phyloP scores from a whole-genome alignment of 2,329 filamentous ascomycete genomes.

The Pseudogymnoascus sp. region DNA sequence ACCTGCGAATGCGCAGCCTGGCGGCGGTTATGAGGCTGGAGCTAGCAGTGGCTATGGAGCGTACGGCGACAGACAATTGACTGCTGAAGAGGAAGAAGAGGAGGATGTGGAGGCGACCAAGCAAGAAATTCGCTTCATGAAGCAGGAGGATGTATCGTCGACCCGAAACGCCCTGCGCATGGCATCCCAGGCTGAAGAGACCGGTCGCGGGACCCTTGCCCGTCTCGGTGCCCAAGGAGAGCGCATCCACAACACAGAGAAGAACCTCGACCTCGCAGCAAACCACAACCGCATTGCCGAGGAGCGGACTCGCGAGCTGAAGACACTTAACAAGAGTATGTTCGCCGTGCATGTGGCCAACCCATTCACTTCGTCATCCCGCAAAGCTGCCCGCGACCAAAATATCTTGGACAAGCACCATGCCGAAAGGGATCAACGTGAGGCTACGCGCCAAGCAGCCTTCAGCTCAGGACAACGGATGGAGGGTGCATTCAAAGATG shows the following conservation, averaged over 20 bases:
- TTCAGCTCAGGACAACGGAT: slow-evolving; percentile 45
- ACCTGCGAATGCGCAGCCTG: slow-evolving; percentile 19
- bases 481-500: slow-evolving; percentile 41
- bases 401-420: slow-evolving; percentile 62
- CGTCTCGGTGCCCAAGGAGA: slow-evolving; percentile 73
- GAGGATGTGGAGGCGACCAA: slow-evolving; percentile 65
- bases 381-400: slow-evolving; percentile 56
- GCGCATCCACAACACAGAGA: slow-evolving; percentile 71
- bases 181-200: slow-evolving; percentile 61
- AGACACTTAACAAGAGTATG: slow-evolving; percentile 82
- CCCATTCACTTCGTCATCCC: slow-evolving; percentile 64
- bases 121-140: slow-evolving; percentile 65
- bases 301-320: slow-evolving; percentile 74
- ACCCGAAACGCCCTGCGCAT: slow-evolving; percentile 62
- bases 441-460: slow-evolving; percentile 50
- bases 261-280: slow-evolving; percentile 71
- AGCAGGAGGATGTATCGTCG: slow-evolving; percentile 67
- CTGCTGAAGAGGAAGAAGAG: slow-evolving; percentile 67
- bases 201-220: slow-evolving; percentile 62
- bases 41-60: slow-evolving; percentile 35
- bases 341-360: slow-evolving; percentile 75
- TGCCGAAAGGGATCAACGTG: slow-evolving; percentile 55
- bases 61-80: slow-evolving; percentile 67
- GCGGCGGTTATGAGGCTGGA: slow-evolving; percentile 22
- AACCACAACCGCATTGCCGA: slow-evolving; percentile 69